Evolutionary conservation across 2,329 filamentous ascomycete genomes (phyloP).

Genomic region (Trichoderma koningii): DNA sequence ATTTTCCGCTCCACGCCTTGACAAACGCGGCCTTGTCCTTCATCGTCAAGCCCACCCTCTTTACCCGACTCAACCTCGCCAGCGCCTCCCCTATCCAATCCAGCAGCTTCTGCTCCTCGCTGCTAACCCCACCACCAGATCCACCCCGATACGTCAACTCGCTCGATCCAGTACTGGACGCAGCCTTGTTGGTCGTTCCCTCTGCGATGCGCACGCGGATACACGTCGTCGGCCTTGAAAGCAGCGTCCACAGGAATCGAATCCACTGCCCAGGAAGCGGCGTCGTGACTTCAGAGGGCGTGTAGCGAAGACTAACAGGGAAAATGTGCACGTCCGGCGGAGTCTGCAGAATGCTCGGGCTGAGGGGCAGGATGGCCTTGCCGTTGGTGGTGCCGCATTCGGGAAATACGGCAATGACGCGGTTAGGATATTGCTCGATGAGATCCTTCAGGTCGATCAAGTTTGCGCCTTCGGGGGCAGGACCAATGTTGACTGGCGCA

Average conservation of each 20-base stretch:
- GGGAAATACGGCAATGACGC: constrained; percentile 84
- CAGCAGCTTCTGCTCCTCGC: constrained; percentile 69
- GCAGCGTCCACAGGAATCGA: constrained; percentile 80
- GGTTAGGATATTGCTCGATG: constrained; percentile 66
- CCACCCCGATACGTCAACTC: constrained; percentile 37
- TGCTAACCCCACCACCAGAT: constrained; percentile 40
- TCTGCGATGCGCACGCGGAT: constrained; percentile 91
- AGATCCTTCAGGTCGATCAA: constrained; percentile 66
- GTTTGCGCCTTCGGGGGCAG: constrained; percentile 47
- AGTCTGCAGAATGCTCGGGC: constrained; percentile 71
- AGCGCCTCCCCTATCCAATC: constrained; percentile 82
- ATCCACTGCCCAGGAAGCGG: constrained; percentile 75
- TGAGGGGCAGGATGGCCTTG: constrained; percentile 81
- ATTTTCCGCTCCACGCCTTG: constrained; percentile 59
- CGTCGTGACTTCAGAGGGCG: constrained; percentile 85
- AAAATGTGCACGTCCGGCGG: constrained; percentile 75
- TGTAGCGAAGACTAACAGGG: constrained; percentile 87
- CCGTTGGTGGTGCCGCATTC: constrained; percentile 96
- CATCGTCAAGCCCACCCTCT: constrained; percentile 82
- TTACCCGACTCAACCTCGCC: constrained; percentile 83
- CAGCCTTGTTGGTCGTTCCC: constrained; percentile 59
- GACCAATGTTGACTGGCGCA: constrained; percentile 54
- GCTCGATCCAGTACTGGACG: constrained; percentile 36
- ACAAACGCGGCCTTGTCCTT: constrained; percentile 83
- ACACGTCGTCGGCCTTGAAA: constrained; percentile 81